These are phyloP conservation scores for Lecanosticta acicola DNA, from an alignment of 2,329 filamentous ascomycete genomes.

Conservation along the genomic window DNA sequence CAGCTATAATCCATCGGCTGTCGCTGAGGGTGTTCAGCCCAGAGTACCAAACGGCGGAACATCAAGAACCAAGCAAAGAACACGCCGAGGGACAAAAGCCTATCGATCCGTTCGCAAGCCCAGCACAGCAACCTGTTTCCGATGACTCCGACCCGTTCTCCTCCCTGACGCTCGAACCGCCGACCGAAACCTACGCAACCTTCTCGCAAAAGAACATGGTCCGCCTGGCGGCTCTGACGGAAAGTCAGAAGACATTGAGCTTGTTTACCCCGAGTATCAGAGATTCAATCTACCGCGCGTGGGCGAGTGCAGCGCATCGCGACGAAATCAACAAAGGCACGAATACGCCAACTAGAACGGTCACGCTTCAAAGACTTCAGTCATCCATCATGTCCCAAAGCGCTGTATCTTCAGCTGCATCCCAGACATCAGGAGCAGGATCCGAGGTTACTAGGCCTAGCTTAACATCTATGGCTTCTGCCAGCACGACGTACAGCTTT, in stretches of 20 bases:
- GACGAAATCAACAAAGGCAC: constrained; percentile 47
- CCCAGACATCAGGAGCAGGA: constrained; percentile 62
- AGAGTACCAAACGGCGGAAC: constrained; percentile 67
- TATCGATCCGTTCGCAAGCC: constrained; percentile 35
- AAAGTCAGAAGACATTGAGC: constrained; percentile 85
- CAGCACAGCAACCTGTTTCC: constrained; percentile 63
- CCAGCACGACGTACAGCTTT: constrained; percentile 45
- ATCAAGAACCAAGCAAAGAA: constrained; percentile 46
- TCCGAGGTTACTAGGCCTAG: constrained; percentile 64
- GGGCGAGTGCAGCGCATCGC: constrained; percentile 73
- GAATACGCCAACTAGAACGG: constrained; percentile 38
- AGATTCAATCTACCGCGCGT: constrained; percentile 87
- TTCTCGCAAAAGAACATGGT: constrained; percentile 95
- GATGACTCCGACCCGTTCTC: constrained; percentile 62
- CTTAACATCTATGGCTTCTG: constrained; percentile 56
- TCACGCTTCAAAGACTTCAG: constrained; percentile 44
- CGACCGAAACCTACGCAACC: constrained; percentile 75
- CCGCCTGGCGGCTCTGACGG: constrained; percentile 72
- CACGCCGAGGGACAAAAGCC: constrained; percentile 27
- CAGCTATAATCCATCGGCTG: constrained; percentile 89
- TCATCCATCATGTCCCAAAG: constrained; percentile 55
- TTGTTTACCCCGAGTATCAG: constrained; percentile 86
- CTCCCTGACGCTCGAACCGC: constrained; percentile 70
- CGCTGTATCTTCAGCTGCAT: constrained; percentile 36
- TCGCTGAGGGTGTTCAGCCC: constrained; percentile 86